These are phyloP conservation scores for Ascocoryne sarcoides DNA, from an alignment of 2,329 filamentous ascomycete species.

Conservation along the genomic window DNA sequence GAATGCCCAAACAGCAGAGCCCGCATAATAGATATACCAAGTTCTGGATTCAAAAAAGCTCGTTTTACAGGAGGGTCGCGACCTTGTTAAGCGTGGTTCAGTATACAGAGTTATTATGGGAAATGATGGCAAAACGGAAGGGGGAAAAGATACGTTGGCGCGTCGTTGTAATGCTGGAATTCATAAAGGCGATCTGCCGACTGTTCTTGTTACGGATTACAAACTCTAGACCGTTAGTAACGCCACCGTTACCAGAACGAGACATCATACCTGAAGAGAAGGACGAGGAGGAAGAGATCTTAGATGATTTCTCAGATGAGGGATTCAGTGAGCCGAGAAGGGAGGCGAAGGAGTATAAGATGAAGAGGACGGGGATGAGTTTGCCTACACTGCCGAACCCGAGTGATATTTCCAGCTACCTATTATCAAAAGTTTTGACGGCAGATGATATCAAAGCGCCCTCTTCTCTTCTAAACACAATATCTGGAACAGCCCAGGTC, in stretches of 20 bases:
- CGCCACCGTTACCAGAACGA: slow-evolving; percentile 76
- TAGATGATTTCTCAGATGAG: slow-evolving; percentile 34
- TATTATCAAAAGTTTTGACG: slow-evolving; percentile 82
- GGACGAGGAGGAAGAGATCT: slow-evolving; percentile 36
- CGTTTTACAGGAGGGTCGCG: slow-evolving; percentile 72
- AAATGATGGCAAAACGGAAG: slow-evolving; percentile 87
- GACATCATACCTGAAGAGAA: slow-evolving; percentile 60
- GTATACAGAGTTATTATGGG: slow-evolving; percentile 93
- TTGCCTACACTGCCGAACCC: slow-evolving; percentile 76
- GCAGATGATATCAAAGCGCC: slow-evolving; percentile 96
- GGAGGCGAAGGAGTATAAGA: slow-evolving; percentile 59
- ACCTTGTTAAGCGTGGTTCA: slow-evolving; percentile 80
- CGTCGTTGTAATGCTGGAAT: slow-evolving; percentile 75
- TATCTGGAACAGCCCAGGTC: slow-evolving; percentile 63
- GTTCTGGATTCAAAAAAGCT: slow-evolving; percentile 54
- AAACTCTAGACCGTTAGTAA: slow-evolving; percentile 71
- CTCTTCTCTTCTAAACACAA: slow-evolving; percentile 71
- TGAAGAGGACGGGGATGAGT: slow-evolving; percentile 87
- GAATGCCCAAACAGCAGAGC: slow-evolving; percentile 38
- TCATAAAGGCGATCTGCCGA: slow-evolving; percentile 76
- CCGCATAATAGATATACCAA: slow-evolving; percentile 58
- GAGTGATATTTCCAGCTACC: slow-evolving; percentile 75
- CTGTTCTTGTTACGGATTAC: slow-evolving; percentile 75
- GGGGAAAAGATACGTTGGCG: slow-evolving; percentile 81
- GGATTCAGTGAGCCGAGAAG: slow-evolving; percentile 31